Evolutionary conservation across 1,284 basidiomycete species (phyloP).

Genomic region (Cystobasidium pallidum): DNA sequence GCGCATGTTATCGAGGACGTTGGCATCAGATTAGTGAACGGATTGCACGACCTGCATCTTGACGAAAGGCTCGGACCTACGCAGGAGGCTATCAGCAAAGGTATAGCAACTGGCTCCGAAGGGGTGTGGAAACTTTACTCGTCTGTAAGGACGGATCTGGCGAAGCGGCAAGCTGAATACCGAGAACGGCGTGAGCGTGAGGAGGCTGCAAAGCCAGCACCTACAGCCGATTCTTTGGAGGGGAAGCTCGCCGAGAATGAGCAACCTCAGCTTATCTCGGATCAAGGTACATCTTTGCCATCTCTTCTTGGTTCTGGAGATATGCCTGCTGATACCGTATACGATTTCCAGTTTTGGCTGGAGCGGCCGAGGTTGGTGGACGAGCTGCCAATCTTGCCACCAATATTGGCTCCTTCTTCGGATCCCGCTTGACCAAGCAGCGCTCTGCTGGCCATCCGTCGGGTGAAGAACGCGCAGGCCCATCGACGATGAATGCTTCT

Average conservation of each 20-base stretch:
- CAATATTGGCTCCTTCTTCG: slow-evolving; percentile 42
- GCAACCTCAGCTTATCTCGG: slow-evolving; percentile 29
- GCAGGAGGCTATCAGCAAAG: slow-evolving; percentile 77
- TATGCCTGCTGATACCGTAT: too few relatives aligned
- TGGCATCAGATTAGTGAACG: slow-evolving; percentile 81
- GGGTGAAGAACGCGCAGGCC: not conserved
- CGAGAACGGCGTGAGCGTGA: slow-evolving; percentile 32
- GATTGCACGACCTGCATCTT: slow-evolving; percentile 84
- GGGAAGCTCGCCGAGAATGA: not conserved
- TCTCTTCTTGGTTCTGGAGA: not conserved
- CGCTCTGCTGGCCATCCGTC: not conserved
- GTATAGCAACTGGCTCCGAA: slow-evolving; percentile 72
- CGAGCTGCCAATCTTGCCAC: slow-evolving; percentile 40
- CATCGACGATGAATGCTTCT: not conserved
- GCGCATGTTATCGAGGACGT: slow-evolving; percentile 86
- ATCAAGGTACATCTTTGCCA: slow-evolving; percentile 24
- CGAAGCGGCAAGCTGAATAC: slow-evolving; percentile 46
- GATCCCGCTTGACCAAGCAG: slow-evolving; percentile 35
- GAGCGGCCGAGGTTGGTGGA: slow-evolving; percentile 36
- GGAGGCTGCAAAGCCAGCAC: slow-evolving; percentile 2
- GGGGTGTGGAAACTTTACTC: slow-evolving; percentile 62
- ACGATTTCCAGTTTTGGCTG: slow-evolving; percentile 44
- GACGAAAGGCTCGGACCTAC: slow-evolving; percentile 87
- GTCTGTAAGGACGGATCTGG: slow-evolving; percentile 44
- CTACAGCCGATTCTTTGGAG: not conserved